phyloP scores from a whole-genome alignment of 2,329 filamentous ascomycete genomes.

The Colletotrichum tofieldiae region DNA sequence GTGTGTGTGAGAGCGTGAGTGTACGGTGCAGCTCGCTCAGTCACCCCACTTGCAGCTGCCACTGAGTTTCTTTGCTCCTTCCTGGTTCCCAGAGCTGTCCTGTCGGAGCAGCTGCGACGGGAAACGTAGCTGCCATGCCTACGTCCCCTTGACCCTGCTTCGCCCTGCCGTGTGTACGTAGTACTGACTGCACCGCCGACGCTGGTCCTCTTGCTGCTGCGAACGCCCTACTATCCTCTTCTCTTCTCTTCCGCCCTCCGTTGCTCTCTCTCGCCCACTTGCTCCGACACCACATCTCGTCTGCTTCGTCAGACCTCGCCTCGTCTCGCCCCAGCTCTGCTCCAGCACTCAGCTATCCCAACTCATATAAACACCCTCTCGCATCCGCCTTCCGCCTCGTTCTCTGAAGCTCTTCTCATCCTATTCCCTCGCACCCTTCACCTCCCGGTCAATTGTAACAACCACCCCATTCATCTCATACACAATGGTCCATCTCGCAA shows the following conservation, averaged over 20 bases:
- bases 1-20: background rate
- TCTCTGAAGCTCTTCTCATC: background rate
- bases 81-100: background rate
- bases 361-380: conserved; percentile 18
- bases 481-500: conserved; percentile 41
- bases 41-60: conserved; percentile 19
- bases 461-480: background rate
- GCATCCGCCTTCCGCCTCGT: background rate
- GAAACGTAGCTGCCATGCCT: background rate
- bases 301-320: background rate
- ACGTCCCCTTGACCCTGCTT: background rate
- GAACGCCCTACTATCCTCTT: background rate
- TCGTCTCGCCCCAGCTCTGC: background rate
- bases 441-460: background rate
- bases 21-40: background rate
- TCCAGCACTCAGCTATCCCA: background rate
- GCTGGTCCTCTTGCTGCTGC: background rate
- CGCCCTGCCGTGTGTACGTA: background rate
- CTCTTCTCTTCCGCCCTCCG: background rate
- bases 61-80: background rate
- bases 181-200: no score
- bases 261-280: background rate
- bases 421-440: background rate
- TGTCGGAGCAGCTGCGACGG: background rate
- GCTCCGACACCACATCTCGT: background rate